Conservation (phyloP, 805 yeast species). For the Ogataea trehaloabstinens region DNA sequence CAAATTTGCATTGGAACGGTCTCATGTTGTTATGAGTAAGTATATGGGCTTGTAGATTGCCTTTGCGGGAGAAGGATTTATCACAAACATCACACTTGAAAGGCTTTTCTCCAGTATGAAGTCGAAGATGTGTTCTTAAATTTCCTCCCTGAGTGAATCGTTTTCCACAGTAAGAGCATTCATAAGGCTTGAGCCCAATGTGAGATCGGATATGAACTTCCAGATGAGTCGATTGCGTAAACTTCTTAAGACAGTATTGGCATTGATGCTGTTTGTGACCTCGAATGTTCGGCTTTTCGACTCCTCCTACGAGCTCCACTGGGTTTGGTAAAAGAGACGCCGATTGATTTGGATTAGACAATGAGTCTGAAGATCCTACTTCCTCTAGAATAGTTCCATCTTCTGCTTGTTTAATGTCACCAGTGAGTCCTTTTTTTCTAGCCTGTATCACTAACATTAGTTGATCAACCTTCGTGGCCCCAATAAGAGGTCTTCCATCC, state of each 20-base stretch:
- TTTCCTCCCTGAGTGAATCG: conserved; percentile 90
- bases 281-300: conserved; percentile 55
- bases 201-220: conserved; percentile 89
- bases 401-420: conserved; percentile 58
- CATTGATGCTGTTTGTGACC: conserved; percentile 62
- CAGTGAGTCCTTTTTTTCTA: conserved; percentile 70
- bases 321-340: conserved; percentile 52
- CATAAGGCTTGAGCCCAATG: conserved; percentile 82
- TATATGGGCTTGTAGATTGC: conserved; percentile 85
- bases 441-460: conserved; percentile 91
- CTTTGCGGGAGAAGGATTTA: conserved; percentile 81
- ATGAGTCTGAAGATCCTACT: conserved; percentile 12
- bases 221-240: conserved; percentile 86
- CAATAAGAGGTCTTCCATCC: conserved; percentile 69
- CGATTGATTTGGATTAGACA: conserved; percentile 3
- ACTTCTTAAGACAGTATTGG: conserved; percentile 72
- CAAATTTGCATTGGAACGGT: conserved; percentile 79
- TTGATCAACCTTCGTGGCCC: conserved; percentile 88
- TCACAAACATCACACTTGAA: conserved; percentile 76
- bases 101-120: conserved; percentile 93
- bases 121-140: conserved; percentile 75
- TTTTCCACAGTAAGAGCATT: conserved; percentile 75
- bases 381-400: conserved; percentile 69
- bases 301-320: conserved; percentile 73
- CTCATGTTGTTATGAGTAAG: conserved; percentile 76